Base-by-base conservation (phyloP, 768 basidiomycete genomes). In the Boletus rubropictus region DNA sequence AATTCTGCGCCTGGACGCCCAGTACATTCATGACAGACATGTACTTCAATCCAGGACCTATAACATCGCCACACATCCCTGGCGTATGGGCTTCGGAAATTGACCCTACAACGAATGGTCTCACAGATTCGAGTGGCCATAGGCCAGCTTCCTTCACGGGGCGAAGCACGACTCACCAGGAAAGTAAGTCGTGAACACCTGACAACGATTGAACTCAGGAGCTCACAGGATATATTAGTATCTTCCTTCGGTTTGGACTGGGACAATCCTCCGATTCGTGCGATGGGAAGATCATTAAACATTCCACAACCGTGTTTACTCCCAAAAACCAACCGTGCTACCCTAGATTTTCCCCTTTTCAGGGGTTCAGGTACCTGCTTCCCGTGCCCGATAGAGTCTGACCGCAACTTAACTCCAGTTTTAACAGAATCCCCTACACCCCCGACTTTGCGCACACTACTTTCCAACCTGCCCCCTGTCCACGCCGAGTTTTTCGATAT, bases 401-500 rank as follows among this genome's bases (percentile, higher is more conserved):
- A 25, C 14, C 17, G 21, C 15, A 44, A 37, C 1, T 49, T 10
- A 38, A 25, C n/a, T 3, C 9, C 29, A 21, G 6, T 37, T 32
- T 47, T 4, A 27, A 25, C 46, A 66, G 56, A 47, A 42, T 14
- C 40, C n/a, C 38, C 20, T 3, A 55, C 63, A 24, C 41, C 45
- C 3, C 61, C 74, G 2, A 66, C 77, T 3, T 52, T 82, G 14
- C 68, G 64, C 20, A 69, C 75, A 18, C 64, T 88, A 21, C 61
- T 86, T 15, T 71, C 75, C 5, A 64, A 73, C 9, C 70, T 93
- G 17, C 74, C 81, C 11, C 72, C 79, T 0, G 67, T 75, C 20
- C 86, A 94, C 58, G 59, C 67, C 25, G 72, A 72, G 6, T 98
- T 96, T 69, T 89, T 98, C 50, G 74, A 79, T 3, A 72, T 80